Base-by-base conservation (phyloP, 257 asterid genomes). In the Rhazya stricta region DNA sequence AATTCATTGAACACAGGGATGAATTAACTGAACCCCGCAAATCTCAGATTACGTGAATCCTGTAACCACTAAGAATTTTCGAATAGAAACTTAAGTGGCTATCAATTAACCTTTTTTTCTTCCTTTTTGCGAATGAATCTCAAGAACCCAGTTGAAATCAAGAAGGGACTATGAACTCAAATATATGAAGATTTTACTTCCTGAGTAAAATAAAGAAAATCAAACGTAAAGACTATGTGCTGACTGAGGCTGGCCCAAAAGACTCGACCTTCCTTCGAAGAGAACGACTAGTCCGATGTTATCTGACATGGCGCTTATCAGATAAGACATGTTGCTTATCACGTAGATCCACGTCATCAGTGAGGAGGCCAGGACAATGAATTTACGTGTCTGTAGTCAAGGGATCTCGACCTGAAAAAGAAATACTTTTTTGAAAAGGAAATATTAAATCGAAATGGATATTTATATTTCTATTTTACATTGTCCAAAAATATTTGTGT, bases 211-310 rank as follows among this genome's bases (percentile, higher is more conserved):
- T 19, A 5, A 42, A 1, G 37, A 10, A 32, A 32, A 32, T 61
- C 66, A 29, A 21, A 18, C n/a, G n/a, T n/a, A n/a, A n/a, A n/a
- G n/a, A n/a, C 13, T 21, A 23, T 9, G 11, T 15, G 12, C 39
- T 43, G 42, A n/a, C 19, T 5, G 30, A 36, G 66, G 37, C 37
- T 29, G 21, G 2, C 18, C 41, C 32, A 29, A 10, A 15, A 34
- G 58, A 51, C 37, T 30, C 27, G 11, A 25, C 15, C 12, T 3
- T 19, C 66, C 13, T 58, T 25, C 36, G 30, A 32, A 41, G 77
- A 73, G 34, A 58, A 45, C 43, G 69, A 73, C 58, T 41, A 1
- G 29, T 58, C 42, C 70, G 42, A 58, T 61, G 77, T 27, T 60
- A 30, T 60, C n/a, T 19, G 5, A 12, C 6, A 0, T 7, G 0